Base-by-base conservation (phyloP, 306 rosid species). In the Dicorynia guianensis region DNA sequence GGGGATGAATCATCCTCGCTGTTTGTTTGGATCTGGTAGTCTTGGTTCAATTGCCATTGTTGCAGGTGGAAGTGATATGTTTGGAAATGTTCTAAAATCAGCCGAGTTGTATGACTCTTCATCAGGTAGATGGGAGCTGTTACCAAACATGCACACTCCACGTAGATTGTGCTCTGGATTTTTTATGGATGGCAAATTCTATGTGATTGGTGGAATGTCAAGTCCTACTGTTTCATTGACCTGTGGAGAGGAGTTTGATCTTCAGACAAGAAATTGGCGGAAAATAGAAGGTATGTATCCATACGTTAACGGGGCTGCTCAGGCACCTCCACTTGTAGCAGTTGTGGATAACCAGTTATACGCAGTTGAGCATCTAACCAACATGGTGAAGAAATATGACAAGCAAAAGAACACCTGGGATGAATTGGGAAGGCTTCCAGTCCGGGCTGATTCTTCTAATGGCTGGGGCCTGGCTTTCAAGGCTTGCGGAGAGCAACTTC, bases 281-380 rank as follows among this genome's bases (percentile, higher is more conserved):
- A 87, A 70, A 79, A 85, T 89, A 57, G 89, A 87, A 63, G 84
- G 83, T 34, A 91, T 89, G 94, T 91, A 84, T 68, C 97, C 97
- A 5, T 81, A 76, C 73, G 92, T 80, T 61, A 89, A 89, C 53
- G 69, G 52, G 80, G 87, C 92, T 11, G 81, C 91, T 14, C 94
- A 91, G 79, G 94, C 94, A 46, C 97, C 97, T 70, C 97, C 97
- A 9, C 97, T 89, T 36, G 87, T 89, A 47, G 97, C 94, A n/a
- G 92, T 91, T 76, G 97, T 89, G 82, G 85, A 86, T 50, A 84
- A 91, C 74, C 82, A 87, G 79, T 58, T 91, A 6, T 91, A 77
- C 81, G 90, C 89, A 20, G 88, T 84, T 35, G 97, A 89, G 86
- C 89, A 84, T 79, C 71, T 78, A 40, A 89, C 94, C 71, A 91